These are phyloP conservation scores for Zopfia rhizophila DNA, from an alignment of 2,329 filamentous ascomycete genomes.

Conservation along the genomic window DNA sequence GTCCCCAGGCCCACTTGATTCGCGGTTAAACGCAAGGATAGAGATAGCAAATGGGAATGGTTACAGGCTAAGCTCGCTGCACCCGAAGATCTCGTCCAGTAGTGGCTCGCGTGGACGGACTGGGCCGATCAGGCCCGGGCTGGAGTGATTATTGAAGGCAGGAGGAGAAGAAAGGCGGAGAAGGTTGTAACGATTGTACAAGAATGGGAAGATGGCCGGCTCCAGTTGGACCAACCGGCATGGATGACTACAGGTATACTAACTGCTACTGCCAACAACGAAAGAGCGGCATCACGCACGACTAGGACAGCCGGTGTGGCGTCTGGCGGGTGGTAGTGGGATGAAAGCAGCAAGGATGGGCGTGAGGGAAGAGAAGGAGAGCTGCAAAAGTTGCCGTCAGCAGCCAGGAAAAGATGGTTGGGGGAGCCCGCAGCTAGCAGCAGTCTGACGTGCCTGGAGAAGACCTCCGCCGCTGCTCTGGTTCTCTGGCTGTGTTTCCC, in stretches of 20 bases:
- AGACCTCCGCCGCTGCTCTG: constrained; percentile 37
- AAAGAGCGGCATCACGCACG: constrained; percentile 46
- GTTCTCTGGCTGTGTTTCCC: constrained; percentile 44
- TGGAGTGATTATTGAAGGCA: constrained; percentile 35
- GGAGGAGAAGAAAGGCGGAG: constrained; percentile 44
- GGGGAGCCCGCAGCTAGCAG: constrained; percentile 37
- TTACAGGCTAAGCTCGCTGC: constrained; percentile 41
- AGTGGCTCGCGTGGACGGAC: constrained; percentile 47
- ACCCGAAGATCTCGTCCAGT: constrained; percentile 49
- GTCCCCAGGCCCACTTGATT: constrained; percentile 43
- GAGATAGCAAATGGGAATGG: constrained; percentile 36
- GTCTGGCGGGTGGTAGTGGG: constrained; percentile 44
- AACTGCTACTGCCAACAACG: constrained; percentile 35
- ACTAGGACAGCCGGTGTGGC: constrained; percentile 51
- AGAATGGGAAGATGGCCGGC: constrained; percentile 48
- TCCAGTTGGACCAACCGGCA: constrained; percentile 46
- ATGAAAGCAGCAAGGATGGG: constrained; percentile 46
- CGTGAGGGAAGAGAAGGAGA: constrained; percentile 33
- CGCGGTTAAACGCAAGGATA: constrained; percentile 46
- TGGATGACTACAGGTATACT: constrained; percentile 37
- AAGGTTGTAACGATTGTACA: constrained; percentile 48
- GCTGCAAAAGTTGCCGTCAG: constrained; percentile 39
- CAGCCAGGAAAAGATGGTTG: constrained; percentile 32
- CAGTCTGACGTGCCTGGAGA: constrained; percentile 48
- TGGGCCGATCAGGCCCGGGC: constrained; percentile 46